These are phyloP conservation scores for Penicillium crystallinum DNA, from an alignment of 495 filamentous ascomycete genomes.

Conservation along the genomic window DNA sequence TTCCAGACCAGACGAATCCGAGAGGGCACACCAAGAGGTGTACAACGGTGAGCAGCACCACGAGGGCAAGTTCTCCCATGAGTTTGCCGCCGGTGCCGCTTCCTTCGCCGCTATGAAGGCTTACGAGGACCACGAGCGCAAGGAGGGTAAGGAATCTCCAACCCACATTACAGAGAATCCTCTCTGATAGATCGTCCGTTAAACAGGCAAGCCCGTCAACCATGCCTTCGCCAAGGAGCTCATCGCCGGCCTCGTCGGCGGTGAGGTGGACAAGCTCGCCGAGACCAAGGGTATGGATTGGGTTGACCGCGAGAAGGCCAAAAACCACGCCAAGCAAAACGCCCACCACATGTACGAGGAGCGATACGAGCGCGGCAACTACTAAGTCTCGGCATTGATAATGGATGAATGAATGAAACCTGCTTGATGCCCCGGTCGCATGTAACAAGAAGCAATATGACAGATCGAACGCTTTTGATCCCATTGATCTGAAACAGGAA, in stretches of 20 bases:
- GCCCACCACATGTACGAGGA: conserved; percentile 60
- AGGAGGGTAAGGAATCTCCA: conserved; percentile 48
- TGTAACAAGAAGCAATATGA: conserved; percentile 3
- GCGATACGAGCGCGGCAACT: conserved; percentile 45
- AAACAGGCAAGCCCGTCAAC: conserved; percentile 59
- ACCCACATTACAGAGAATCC: too few species aligned
- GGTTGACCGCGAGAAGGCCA: conserved; percentile 63
- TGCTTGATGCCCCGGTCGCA: conserved; percentile 2
- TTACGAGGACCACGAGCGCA: conserved; percentile 71
- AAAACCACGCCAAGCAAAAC: conserved; percentile 61
- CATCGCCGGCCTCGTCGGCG: conserved; percentile 63
- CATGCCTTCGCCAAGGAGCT: conserved; percentile 77
- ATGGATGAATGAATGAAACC: conserved; percentile 9
- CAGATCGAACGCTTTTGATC: neutral
- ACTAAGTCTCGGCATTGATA: conserved; percentile 16
- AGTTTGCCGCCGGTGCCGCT: conserved; percentile 68
- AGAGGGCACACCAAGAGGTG: conserved; percentile 56
- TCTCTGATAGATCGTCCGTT: neutral
- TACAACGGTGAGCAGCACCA: conserved; percentile 47
- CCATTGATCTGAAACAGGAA: neutral
- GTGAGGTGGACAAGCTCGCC: conserved; percentile 71
- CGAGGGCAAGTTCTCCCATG: conserved; percentile 64
- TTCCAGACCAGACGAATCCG: conserved; percentile 34
- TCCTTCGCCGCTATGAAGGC: conserved; percentile 77
- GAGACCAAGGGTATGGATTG: conserved; percentile 74